Conservation (phyloP, 176 grass and related monocot genomes). For the Echinochloa phyllopogon region DNA sequence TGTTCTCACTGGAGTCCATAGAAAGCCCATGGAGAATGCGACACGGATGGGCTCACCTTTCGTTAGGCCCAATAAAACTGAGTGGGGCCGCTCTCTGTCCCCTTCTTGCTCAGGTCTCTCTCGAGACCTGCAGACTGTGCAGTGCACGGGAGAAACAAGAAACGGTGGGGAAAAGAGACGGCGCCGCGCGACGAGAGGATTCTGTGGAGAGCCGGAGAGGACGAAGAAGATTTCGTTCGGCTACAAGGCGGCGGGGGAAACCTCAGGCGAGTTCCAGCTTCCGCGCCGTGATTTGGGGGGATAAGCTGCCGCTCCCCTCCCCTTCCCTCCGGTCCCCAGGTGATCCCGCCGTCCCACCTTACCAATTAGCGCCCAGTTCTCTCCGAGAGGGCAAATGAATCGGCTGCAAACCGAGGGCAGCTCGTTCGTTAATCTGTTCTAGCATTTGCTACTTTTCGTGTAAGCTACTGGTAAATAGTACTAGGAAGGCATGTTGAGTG, state of each 20-base stretch:
- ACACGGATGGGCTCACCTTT: neutral
- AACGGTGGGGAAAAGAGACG: too few relatives aligned
- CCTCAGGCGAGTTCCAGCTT: neutral
- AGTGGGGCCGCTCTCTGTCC: too few relatives aligned
- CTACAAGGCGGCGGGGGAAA: neutral
- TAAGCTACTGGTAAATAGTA: too few relatives aligned
- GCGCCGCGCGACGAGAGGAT: neutral
- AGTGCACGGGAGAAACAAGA: too few relatives aligned
- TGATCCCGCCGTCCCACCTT: neutral
- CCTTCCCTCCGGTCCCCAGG: neutral
- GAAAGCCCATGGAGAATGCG: neutral
- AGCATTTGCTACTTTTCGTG: neutral
- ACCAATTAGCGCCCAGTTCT: neutral
- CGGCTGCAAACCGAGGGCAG: neutral
- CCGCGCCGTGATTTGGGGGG: neutral
- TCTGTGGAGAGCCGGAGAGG: neutral
- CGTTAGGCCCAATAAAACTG: neutral
- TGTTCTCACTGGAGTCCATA: too few relatives aligned
- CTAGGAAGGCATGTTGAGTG: constrained; percentile 60
- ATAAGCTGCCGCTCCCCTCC: neutral
- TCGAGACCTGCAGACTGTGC: too few relatives aligned
- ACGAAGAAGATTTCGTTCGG: neutral
- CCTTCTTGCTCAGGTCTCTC: too few relatives aligned
- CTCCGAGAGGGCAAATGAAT: neutral
- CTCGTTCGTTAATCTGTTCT: neutral